A percentile compares a stretch with the other conserved stretches of the same genome.
Conservation (phyloP, 306 rosid species). For the Rubus idaeus region DNA sequence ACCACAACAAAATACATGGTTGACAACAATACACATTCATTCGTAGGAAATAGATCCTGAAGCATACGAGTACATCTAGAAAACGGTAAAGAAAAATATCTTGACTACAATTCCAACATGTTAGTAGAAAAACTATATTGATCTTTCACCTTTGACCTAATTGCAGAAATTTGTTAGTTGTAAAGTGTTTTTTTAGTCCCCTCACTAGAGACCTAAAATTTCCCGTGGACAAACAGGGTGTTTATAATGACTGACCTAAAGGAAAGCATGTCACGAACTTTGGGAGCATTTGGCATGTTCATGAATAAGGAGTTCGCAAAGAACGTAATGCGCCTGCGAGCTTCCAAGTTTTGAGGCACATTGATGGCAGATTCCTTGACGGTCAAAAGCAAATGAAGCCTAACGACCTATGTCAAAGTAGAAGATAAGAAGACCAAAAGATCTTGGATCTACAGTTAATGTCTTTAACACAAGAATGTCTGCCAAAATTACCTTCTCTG, state of each 20-base stretch:
- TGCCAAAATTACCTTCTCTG: constrained; percentile 65
- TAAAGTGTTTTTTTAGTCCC: not conserved
- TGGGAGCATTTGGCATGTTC: constrained; percentile 93
- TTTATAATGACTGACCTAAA: constrained; percentile 66
- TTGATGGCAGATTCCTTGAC: constrained; percentile 96
- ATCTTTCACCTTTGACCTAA: constrained; percentile 2
- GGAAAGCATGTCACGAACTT: constrained; percentile 86
- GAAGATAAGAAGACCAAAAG: constrained; percentile 28
- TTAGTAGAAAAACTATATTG: constrained; percentile 9
- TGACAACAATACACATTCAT: constrained; percentile 8
- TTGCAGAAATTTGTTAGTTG: not conserved
- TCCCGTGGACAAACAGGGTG: not conserved
- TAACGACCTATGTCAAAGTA: constrained; percentile 52
- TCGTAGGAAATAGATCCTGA: not conserved
- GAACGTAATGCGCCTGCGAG: constrained; percentile 97
- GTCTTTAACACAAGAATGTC: not conserved
- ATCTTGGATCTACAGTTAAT: constrained; percentile 16
- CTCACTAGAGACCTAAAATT: not conserved
- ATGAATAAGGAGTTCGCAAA: constrained; percentile 95
- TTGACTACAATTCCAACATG: not conserved
- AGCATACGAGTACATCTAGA: constrained; percentile 1
- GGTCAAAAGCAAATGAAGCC: constrained; percentile 91
- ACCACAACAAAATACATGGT: not conserved
- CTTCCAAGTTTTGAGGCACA: constrained; percentile 95
- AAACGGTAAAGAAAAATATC: not conserved